A percentile compares a stretch with the other conserved stretches of the same genome.
These are phyloP conservation scores for Podaxis sp. DNA, from an alignment of 768 basidiomycete species.

Conservation along the genomic window DNA sequence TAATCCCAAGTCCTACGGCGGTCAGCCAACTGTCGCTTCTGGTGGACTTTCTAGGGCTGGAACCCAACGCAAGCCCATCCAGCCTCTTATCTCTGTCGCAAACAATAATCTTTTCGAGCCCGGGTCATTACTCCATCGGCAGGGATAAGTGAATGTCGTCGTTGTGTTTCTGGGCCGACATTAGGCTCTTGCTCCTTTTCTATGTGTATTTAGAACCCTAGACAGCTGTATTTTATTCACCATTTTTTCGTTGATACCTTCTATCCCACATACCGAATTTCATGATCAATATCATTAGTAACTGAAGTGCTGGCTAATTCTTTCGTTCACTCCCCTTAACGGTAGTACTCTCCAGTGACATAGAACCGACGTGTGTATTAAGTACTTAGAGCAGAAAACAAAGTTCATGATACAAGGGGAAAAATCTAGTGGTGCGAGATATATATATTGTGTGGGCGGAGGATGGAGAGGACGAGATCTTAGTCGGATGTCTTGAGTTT, in stretches of 20 bases:
- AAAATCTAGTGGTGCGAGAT: conserved; percentile 13
- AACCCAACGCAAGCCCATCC: conserved; percentile 27
- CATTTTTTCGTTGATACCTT: background rate
- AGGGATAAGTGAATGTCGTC: conserved; percentile 20
- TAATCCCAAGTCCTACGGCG: conserved; percentile 31
- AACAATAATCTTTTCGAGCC: conserved; percentile 58
- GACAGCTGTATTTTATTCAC: conserved; percentile 8
- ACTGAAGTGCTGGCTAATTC: background rate
- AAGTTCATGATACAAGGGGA: background rate
- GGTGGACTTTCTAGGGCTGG: conserved; percentile 31
- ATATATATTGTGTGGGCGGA: background rate
- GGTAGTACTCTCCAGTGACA: background rate
- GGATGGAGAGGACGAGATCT: conserved; percentile 11
- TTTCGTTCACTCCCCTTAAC: background rate
- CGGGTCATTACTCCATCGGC: conserved; percentile 66
- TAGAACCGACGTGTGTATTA: background rate
- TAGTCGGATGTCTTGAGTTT: conserved; percentile 59
- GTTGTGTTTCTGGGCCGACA: conserved; percentile 11
- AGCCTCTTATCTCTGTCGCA: conserved; percentile 37
- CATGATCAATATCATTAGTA: background rate
- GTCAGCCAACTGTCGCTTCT: conserved; percentile 17
- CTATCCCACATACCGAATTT: background rate
- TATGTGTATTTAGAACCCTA: background rate
- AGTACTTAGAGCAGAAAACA: background rate
- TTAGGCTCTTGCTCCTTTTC: background rate